Evolutionary conservation across 1,139 yeast species (phyloP), one percentile per base, ranked within the genome.

Genomic region (Blastobotrys ciferrii): DNA sequence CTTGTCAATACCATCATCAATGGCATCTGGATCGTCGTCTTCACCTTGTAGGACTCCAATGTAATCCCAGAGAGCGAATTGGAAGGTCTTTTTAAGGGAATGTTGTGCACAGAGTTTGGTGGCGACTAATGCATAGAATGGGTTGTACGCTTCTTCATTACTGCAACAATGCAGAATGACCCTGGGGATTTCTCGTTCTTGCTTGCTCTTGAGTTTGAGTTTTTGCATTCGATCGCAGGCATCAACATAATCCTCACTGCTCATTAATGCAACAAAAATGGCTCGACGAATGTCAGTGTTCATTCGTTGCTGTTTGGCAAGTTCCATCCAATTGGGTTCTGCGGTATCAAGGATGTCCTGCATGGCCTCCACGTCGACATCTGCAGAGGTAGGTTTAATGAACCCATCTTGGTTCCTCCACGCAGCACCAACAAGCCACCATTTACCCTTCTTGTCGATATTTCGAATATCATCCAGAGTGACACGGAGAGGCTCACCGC

Each of bases 371-470:
- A 51, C 55, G 43, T 64, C 69, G 3, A 55, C 58, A 7, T 56
- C 58, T 2, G 43, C 54, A 4, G 46, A 42, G 9, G 32, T 41
- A 12, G 33, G 14, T 13, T 36, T 37, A n/a, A 31, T 37, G 37
- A 65, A 67, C 12, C 59, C 64, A 11, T 64, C 68, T 3, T 63
- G 35, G 42, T 65, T 69, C 41, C 81, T 86, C 97, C 98, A 92
- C 0, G 98, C 96, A 2, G 98, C 87, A 41, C 99, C 98, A 32
- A 94, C 91, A 39, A 92, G 74, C 99, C 98, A 94, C 99, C 99
- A 94, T 66, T 91, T 92, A 49, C 98, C 98, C 55, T 82, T 78
- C 0, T 83, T 78, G 11, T 82, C 87, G 25, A 87, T 76, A 54
- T 79, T 80, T 45, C 79, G 80, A 50, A 94, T 89, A 69, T 94